phyloP scores from a whole-genome alignment of 495 filamentous ascomycete genomes.

The Neurospora cerealis region DNA sequence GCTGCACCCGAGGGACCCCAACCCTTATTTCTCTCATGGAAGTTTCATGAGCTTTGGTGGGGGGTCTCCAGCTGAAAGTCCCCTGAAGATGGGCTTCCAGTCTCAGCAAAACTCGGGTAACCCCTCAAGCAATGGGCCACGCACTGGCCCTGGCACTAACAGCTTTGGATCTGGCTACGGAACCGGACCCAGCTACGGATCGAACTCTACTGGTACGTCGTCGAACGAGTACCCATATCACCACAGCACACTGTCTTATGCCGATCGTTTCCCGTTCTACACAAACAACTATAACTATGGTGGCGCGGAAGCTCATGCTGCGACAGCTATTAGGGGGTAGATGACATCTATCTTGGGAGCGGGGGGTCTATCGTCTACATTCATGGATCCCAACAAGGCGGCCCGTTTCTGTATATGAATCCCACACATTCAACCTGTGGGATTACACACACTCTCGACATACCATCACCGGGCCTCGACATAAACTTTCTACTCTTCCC shows the following conservation, averaged over 20 bases:
- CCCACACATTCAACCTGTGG: neutral
- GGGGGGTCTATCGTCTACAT: neutral
- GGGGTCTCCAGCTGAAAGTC: slow-evolving; percentile 24
- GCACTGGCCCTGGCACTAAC: neutral
- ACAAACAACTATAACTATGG: neutral
- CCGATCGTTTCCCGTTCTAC: slow-evolving; percentile 30
- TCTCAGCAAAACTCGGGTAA: slow-evolving; percentile 6
- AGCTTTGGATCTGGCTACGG: neutral
- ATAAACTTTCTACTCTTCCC: neutral
- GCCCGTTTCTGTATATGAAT: neutral
- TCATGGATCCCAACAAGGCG: neutral
- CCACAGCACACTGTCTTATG: slow-evolving; percentile 7
- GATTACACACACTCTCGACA: neutral
- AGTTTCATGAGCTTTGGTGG: slow-evolving; percentile 2
- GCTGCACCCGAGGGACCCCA: slow-evolving; percentile 21
- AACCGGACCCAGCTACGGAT: neutral
- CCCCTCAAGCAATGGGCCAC: slow-evolving; percentile 3
- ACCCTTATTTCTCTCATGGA: slow-evolving; percentile 24
- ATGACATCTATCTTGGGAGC: neutral
- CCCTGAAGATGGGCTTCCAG: slow-evolving; percentile 7
- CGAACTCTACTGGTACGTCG: slow-evolving; percentile 28
- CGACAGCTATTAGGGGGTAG: slow-evolving; percentile 28
- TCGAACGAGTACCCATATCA: slow-evolving; percentile 28
- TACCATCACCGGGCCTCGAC: neutral
- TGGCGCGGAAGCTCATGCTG: slow-evolving; percentile 27